Base-by-base conservation (phyloP, 805 yeast genomes). In the Suhomyces kilbournensis region DNA sequence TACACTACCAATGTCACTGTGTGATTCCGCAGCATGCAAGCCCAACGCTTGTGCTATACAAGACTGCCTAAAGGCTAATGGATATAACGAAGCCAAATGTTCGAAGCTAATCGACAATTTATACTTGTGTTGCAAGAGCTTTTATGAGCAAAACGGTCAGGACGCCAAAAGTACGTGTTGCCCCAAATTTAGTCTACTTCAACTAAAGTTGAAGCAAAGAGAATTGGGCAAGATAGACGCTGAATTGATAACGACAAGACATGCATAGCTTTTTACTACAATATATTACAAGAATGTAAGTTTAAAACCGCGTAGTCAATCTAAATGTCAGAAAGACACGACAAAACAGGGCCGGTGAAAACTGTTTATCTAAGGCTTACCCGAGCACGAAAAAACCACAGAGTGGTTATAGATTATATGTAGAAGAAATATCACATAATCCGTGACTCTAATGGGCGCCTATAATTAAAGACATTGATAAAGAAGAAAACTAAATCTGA, bases 361-460 rank as follows among this genome's bases (percentile, higher is more conserved):
- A 80, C 74, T 62, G 62, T 82, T 73, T 52, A 72, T 88, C 92
- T 88, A 80, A 87, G 94, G 88, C 88, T 75, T 74, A 88, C 94
- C 94, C 94, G 92, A 88, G 96, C 96, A 88, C 96, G 89, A 80
- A 80, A 74, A 57, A 67, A 69, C 67, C 76, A 69, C 77, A 70
- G 50, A 66, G 74, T 67, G 72, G 68, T 57, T 60, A 62, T 62
- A 69, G 82, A 70, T 64, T 74, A 73, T 71, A 75, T 73, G 82
- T 74, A 63, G 80, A 72, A 63, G 71, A 63, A 63, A 57, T 52
- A 28, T 66, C 78, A 77, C 70, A 74, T 72, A 76, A 69, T 65
- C 83, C 82, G 85, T 81, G 84, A 82, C 86, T 82, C 86, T 82
- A 81, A 81, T 81, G 93, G 94, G 93, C 85, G 92, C 88, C 94